Evolutionary conservation across 2,329 filamentous ascomycete species (phyloP).

Genomic region (Monosporascus sp.): DNA sequence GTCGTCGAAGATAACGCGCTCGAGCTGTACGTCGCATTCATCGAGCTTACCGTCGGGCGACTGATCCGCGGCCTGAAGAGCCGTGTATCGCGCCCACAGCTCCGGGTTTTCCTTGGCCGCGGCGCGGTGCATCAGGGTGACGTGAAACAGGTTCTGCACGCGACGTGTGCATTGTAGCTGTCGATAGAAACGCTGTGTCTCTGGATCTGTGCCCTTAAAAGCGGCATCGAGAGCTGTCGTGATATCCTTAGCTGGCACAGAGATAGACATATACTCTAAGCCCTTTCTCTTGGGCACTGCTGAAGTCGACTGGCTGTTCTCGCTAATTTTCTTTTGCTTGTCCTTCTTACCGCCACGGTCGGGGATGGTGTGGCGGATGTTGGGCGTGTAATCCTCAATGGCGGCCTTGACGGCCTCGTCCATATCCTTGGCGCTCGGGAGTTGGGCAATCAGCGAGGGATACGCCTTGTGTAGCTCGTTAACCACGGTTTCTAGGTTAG

Average conservation of each 20-base stretch:
- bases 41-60: constrained; percentile 49
- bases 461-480: constrained; percentile 68
- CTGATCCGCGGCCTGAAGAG: constrained; percentile 40
- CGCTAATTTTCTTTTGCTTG: constrained; percentile 35
- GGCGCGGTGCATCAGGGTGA: constrained; percentile 85
- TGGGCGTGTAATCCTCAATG: constrained; percentile 70
- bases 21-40: constrained; percentile 58
- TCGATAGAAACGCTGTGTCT: constrained; percentile 65
- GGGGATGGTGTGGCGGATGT: constrained; percentile 70
- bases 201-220: constrained; percentile 53
- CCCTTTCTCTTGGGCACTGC: constrained; percentile 37
- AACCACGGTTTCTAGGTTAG: constrained; percentile 80
- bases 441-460: constrained; percentile 65
- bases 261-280: constrained; percentile 54
- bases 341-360: constrained; percentile 45
- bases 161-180: constrained; percentile 69
- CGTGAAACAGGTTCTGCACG: constrained; percentile 82
- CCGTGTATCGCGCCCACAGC: constrained; percentile 70
- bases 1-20: constrained; percentile 76
- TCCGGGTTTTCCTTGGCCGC: constrained; percentile 55
- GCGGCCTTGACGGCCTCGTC: constrained; percentile 75
- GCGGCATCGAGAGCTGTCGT: constrained; percentile 59
- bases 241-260: constrained; percentile 39
- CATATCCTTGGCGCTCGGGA: constrained; percentile 69
- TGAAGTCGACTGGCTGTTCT: constrained; percentile 27